Conservation (phyloP, 805 yeast species). For the Wickerhamiella allomyrinae region DNA sequence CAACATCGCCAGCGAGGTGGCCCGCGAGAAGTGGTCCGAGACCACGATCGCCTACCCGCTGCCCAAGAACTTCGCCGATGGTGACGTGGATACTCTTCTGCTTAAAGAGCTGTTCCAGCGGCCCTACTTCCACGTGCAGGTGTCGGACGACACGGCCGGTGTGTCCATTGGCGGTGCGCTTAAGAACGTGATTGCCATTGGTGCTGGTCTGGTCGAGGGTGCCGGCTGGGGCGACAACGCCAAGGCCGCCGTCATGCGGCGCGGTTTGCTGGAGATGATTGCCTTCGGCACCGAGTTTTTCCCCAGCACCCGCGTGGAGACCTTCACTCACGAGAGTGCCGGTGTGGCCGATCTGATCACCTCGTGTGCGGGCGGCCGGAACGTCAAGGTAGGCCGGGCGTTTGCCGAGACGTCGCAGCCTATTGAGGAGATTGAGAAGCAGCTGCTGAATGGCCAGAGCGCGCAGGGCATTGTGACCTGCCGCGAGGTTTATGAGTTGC, state of each 20-base stretch:
- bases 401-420: conserved; percentile 68
- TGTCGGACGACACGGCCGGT: conserved; percentile 87
- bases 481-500: conserved; percentile 79
- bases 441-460: conserved; percentile 82
- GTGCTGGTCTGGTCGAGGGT: conserved; percentile 96
- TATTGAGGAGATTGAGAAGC: conserved; percentile 73
- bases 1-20: conserved; percentile 93
- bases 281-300: conserved; percentile 71
- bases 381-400: conserved; percentile 76
- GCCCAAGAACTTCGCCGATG: conserved; percentile 54
- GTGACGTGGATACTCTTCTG: conserved; percentile 60
- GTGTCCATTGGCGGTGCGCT: conserved; percentile 94
- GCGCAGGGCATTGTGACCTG: conserved; percentile 92
- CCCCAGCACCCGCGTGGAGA: conserved; percentile 56
- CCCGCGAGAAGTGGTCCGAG: conserved; percentile 90
- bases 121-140: conserved; percentile 94
- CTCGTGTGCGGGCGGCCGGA: conserved; percentile 95
- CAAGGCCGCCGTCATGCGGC: conserved; percentile 92
- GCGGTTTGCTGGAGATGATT: conserved; percentile 83
- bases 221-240: conserved; percentile 99
- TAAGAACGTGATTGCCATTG: conserved; percentile 89
- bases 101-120: conserved; percentile 85
- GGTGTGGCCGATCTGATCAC: conserved; percentile 98
- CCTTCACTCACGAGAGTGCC: conserved; percentile 86
- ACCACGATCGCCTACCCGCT: conserved; percentile 85